Base-by-base conservation (phyloP, 768 basidiomycete genomes). In the Boletus rex-veris region DNA sequence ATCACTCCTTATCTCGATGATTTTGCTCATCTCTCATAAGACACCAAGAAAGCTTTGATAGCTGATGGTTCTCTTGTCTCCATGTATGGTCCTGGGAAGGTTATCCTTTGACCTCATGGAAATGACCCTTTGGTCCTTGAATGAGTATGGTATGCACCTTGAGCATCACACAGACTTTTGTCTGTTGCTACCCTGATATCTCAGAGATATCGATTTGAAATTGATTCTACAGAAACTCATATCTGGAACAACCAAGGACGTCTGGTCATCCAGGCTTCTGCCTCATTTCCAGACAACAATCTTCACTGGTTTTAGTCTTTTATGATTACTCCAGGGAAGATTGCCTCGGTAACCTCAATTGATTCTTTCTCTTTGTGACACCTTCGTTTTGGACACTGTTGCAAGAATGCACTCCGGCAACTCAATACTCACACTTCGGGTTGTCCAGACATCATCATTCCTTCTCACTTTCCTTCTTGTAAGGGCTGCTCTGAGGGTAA, bases 31-130 rank as follows among this genome's bases (percentile, higher is more conserved):
- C 16, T 38, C 3, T 2, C 0, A 7, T 3, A 15, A 16, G 16
- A 3, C 0, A 16, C 6, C 15, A 38, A 38, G 7, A 1, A 16
- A 0, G 14, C 6, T 2, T 5, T 5, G 0, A n/a, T 38, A 7
- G 37, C 37, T 1, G n/a, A 38, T 38, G n/a, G 37, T 7, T 15
- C 14, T 18, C 2, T n/a, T 12, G 14, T 38, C 0, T 4, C 7
- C 7, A 38, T 38, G 16, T 7, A 6, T 38, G 37, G 37, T 3
- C 16, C 37, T 16, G n/a, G 37, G 1, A 15, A 38, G 1, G 37
- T 38, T 7, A 38, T 38, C 4, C 3, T 38, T 7, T 0, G 2
- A 7, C 37, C 16, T 1, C 16, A 15, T 38, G 37, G 7, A 3
- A 0, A 3, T 3, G 7, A 38, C 7, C 1, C 37, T 38, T 7